These are phyloP conservation scores for Posidonia oceanica DNA, from an alignment of 116 monocot species.

Conservation along the genomic window DNA sequence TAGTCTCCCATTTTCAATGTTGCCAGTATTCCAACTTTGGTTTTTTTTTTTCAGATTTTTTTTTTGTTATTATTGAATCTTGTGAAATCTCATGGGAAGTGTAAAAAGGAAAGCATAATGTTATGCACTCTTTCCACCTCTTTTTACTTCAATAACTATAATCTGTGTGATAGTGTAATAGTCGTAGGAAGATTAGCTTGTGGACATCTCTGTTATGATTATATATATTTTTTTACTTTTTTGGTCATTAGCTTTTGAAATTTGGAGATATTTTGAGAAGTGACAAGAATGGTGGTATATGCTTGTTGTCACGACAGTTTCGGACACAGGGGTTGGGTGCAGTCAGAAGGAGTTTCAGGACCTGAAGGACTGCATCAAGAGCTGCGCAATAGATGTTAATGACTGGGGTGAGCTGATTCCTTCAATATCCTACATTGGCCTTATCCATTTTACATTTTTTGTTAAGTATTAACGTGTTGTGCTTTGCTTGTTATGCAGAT, in stretches of 20 bases:
- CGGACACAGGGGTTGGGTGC: conserved; percentile 75
- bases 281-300: background rate
- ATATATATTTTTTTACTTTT: too few species aligned
- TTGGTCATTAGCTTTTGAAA: background rate
- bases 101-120: too few species aligned
- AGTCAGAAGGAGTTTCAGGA: conserved; percentile 47
- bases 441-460: background rate
- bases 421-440: background rate
- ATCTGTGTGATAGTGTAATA: too few species aligned
- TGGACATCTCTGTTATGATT: too few species aligned
- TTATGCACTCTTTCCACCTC: too few species aligned
- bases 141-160: too few species aligned
- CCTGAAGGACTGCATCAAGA: conserved; percentile 8
- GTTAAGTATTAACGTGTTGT: background rate
- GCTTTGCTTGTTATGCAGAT: conserved; percentile 30
- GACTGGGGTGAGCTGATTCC: conserved; percentile 55
- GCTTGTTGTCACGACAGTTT: conserved; percentile 29
- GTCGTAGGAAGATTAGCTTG: too few species aligned
- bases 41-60: too few species aligned
- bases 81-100: too few species aligned
- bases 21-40: too few species aligned
- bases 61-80: too few species aligned
- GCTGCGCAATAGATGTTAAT: background rate
- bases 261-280: background rate
- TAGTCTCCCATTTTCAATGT: too few species aligned